Evolutionary conservation across 2,329 filamentous ascomycete genomes (phyloP).

Genomic region (Fusarium sacchari): DNA sequence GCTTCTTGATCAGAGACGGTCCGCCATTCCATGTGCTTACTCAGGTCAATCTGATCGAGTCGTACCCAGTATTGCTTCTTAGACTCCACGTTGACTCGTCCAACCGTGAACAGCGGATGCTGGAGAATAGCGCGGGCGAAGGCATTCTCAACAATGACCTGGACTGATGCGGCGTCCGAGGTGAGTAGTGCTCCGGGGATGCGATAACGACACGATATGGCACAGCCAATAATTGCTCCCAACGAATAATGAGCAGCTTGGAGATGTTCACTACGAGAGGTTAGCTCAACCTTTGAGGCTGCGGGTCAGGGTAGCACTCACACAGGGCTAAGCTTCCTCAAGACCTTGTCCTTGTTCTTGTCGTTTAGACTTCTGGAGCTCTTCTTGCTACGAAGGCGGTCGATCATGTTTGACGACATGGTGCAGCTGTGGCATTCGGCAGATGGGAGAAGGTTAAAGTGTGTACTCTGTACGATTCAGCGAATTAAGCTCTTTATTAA

Average conservation of each 20-base stretch:
- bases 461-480: not conserved
- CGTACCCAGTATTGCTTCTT: slow-evolving; percentile 18
- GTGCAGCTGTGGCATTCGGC: accelerated
- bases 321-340: slow-evolving; percentile 23
- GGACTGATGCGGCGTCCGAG: not conserved
- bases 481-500: not conserved
- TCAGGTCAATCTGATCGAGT: slow-evolving; percentile 6
- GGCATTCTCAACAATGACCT: not conserved
- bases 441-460: not conserved
- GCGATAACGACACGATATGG: slow-evolving; percentile 12
- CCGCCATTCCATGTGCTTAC: slow-evolving; percentile 18
- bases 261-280: not conserved
- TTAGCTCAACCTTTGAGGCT: not conserved
- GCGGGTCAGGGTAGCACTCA: not conserved
- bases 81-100: not conserved
- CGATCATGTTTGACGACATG: not conserved
- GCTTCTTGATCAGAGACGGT: not conserved
- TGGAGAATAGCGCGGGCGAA: not conserved
- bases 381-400: not conserved
- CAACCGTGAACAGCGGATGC: slow-evolving; percentile 7
- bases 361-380: not conserved
- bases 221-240: not conserved
- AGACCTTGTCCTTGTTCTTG: not conserved
- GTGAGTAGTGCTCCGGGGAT: not conserved
- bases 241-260: slow-evolving; percentile 6